Evolutionary conservation across 768 basidiomycete genomes (phyloP).

Genomic region (Boletus rubropictus): DNA sequence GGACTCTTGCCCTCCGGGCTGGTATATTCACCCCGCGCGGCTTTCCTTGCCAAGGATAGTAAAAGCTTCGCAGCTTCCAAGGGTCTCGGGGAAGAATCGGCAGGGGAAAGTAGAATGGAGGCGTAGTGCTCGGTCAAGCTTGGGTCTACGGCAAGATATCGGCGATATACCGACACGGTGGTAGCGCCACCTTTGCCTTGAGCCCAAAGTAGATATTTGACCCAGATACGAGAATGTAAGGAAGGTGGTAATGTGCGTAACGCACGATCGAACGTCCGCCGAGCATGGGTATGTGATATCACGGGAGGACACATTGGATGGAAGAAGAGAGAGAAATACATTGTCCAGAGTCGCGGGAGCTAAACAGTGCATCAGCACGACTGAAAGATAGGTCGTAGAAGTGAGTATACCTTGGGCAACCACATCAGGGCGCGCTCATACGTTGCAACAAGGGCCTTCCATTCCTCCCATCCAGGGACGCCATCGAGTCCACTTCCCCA

Average conservation of each 20-base stretch:
- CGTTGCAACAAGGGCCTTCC: constrained; percentile 80
- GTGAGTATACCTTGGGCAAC: constrained; percentile 69
- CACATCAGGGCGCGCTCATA: constrained; percentile 95
- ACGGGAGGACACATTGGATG: constrained; percentile 85
- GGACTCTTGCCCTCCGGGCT: constrained; percentile 93
- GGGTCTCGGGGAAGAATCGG: constrained; percentile 63
- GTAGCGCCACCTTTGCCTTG: constrained; percentile 76
- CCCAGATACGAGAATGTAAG: constrained; percentile 88
- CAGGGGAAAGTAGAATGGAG: constrained; percentile 54
- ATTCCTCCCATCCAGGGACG: constrained; percentile 93
- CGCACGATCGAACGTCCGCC: constrained; percentile 90
- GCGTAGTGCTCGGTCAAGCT: constrained; percentile 77
- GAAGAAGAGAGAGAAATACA: constrained; percentile 85
- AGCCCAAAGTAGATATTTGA: constrained; percentile 88
- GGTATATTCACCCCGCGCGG: constrained; percentile 73
- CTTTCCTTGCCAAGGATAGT: constrained; percentile 76
- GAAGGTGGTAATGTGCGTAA: constrained; percentile 91
- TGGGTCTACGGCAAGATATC: constrained; percentile 81
- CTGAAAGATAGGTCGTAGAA: background rate
- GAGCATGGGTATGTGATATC: constrained; percentile 84
- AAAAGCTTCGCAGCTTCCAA: constrained; percentile 92
- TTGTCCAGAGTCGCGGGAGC: constrained; percentile 92
- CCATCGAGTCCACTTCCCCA: constrained; percentile 88
- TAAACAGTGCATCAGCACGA: constrained; percentile 29
- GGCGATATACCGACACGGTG: constrained; percentile 76